These are phyloP conservation scores for Medicago truncatula DNA, from an alignment of 306 rosid species.

Conservation along the genomic window DNA sequence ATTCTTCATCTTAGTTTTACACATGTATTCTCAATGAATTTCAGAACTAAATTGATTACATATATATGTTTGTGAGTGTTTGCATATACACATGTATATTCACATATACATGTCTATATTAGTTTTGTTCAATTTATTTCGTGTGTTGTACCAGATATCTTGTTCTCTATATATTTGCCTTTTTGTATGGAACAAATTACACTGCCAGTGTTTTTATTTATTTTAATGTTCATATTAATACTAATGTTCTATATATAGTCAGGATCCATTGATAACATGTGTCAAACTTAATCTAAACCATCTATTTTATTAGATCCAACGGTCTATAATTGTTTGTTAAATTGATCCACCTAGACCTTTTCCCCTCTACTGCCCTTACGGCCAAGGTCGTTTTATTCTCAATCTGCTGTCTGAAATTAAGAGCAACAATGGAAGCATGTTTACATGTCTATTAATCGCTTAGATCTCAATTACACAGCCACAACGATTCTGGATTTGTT, in stretches of 20 bases:
- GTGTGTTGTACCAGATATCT: neutral
- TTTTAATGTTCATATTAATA: neutral
- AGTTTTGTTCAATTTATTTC: neutral
- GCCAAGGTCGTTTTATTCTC: too few species aligned
- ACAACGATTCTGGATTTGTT: too few species aligned
- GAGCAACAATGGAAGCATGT: too few species aligned
- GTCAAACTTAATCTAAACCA: neutral
- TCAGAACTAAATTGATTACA: neutral
- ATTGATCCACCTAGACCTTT: too few species aligned
- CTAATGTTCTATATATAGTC: neutral
- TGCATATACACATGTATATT: neutral
- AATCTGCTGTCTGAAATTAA: too few species aligned
- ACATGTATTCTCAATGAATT: neutral
- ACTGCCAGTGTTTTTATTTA: neutral
- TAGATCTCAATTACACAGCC: too few species aligned
- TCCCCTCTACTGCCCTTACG: too few species aligned
- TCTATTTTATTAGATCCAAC: neutral
- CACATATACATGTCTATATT: neutral
- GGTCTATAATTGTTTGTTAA: too few species aligned
- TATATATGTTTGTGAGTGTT: neutral
- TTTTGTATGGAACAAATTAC: neutral
- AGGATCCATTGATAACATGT: too few species aligned
- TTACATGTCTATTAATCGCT: too few species aligned
- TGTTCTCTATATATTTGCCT: neutral
- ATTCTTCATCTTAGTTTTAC: constrained; percentile 2